Base-by-base conservation (phyloP, 192 early-diverging fungal species). In the Hyaloraphidium curvatum region DNA sequence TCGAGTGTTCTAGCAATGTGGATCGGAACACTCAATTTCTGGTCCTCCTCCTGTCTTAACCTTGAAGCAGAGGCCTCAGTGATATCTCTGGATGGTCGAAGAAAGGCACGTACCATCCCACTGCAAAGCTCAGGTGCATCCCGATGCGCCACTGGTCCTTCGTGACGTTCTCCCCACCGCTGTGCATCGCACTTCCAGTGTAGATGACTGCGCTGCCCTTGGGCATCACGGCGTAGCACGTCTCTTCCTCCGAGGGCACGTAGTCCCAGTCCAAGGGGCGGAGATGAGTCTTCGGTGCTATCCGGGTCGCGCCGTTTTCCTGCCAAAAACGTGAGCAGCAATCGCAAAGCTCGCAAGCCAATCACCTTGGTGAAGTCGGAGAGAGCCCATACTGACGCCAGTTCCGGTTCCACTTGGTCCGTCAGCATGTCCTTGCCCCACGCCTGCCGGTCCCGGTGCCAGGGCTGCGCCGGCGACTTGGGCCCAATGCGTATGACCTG, bases 71-170 rank as follows among this genome's bases (percentile, higher is more conserved):
- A 22, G 19, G 5, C 17, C 25, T 5, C 7, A 48, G 19, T 48
- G 14, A 48, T 5, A 21, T 19, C 43, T 22, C 43, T 5, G 7
- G 23, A 48, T 25, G 14, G 7, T 5, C 19, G 14, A 14, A 19
- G 7, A 48, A 9, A 48, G 11, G 35, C 11, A 11, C 35, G 35
- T 5, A 48, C 43, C 25, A 9, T 22, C 43, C 43, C 7, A 25
- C 43, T 21, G 43, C 43, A 48, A 21, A 48, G 43, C 43, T 48
- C 43, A 48, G 17, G 43, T 48, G 43, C 43, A 48, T 48, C 9
- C 43, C 43, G 7, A 11, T 7, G 14, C 43, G 11, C 17, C 7
- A 7, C 43, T 11, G 7, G 19, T 48, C 19, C 43, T 5, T 19
- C 7, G 43, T 48, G 14, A 19, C 19, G 43, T 48, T 48, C 7